These are phyloP conservation scores for Boeremia lycopersici DNA, from an alignment of 2,329 filamentous ascomycete genomes.

Conservation along the genomic window DNA sequence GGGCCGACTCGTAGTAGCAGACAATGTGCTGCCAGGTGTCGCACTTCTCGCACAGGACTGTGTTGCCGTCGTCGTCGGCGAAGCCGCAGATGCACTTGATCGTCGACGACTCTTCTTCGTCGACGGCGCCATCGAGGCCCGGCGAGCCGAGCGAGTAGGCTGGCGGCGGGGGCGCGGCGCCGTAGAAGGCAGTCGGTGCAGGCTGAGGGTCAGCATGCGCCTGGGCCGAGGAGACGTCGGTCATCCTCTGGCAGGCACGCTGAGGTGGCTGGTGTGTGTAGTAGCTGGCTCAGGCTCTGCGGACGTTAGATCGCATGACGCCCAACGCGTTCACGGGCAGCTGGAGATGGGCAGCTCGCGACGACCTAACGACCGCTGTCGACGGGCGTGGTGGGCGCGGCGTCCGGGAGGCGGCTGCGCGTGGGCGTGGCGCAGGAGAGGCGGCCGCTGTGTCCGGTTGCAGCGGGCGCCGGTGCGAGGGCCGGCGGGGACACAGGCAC, in stretches of 20 bases:
- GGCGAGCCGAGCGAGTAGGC: constrained; percentile 46
- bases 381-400: constrained; percentile 18
- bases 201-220: constrained; percentile 52
- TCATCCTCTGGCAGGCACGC: constrained; percentile 49
- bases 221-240: constrained; percentile 50
- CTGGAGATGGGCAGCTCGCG: constrained; percentile 32
- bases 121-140: constrained; percentile 49
- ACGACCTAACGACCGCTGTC: constrained; percentile 32
- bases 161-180: constrained; percentile 36
- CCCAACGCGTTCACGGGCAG: constrained; percentile 42
- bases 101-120: constrained; percentile 82
- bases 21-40: constrained; percentile 98
- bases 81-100: constrained; percentile 98
- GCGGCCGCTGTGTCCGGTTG: constrained; percentile 38
- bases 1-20: constrained; percentile 85
- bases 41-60: constrained; percentile 93
- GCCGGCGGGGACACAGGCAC: constrained; percentile 30
- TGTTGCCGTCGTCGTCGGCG: constrained; percentile 94
- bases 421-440: constrained; percentile 24
- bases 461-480: constrained; percentile 24
- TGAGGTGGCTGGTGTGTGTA: constrained; percentile 30
- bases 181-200: constrained; percentile 44
- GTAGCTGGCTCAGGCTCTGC: constrained; percentile 45
- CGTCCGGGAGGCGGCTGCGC: constrained; percentile 16
- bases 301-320: constrained; percentile 51